These are phyloP conservation scores for Solanum etuberosum DNA, from an alignment of 257 asterid genomes.

Conservation along the genomic window DNA sequence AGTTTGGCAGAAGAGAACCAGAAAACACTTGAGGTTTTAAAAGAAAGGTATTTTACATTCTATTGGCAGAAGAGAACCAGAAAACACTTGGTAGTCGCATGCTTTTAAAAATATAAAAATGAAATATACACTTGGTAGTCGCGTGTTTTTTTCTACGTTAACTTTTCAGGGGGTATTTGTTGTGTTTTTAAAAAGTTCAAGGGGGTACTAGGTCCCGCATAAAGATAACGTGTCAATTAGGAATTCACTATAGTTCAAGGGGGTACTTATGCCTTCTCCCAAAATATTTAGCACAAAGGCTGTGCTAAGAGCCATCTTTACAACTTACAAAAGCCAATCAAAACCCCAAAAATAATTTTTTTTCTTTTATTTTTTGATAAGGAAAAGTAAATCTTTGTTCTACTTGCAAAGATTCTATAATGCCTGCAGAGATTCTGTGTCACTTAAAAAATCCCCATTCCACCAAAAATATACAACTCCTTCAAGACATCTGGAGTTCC, in stretches of 20 bases:
- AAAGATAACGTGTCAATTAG: background rate
- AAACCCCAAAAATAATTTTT: background rate
- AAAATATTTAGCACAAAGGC: background rate
- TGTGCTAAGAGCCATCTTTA: background rate
- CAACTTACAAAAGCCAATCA: background rate
- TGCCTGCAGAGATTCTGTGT: background rate
- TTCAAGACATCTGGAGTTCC: background rate
- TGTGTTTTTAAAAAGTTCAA: background rate
- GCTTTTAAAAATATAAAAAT: background rate
- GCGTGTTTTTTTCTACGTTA: background rate
- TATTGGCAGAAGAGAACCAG: background rate
- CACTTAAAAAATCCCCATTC: background rate
- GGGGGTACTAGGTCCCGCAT: background rate
- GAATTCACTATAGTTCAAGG: background rate
- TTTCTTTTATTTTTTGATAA: background rate
- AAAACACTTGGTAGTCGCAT: background rate
- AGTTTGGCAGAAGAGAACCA: conserved; percentile 98
- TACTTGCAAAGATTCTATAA: background rate
- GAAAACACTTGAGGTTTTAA: conserved; percentile 84
- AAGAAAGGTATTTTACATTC: conserved; percentile 59
- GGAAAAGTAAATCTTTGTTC: background rate
- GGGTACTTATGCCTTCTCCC: background rate
- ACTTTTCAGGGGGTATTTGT: background rate
- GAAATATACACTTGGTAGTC: background rate
- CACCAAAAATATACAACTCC: background rate